Evolutionary conservation across 2,329 filamentous ascomycete genomes (phyloP), one percentile per base, ranked within the genome.

Genomic region (Emmonsiellopsis sp.): DNA sequence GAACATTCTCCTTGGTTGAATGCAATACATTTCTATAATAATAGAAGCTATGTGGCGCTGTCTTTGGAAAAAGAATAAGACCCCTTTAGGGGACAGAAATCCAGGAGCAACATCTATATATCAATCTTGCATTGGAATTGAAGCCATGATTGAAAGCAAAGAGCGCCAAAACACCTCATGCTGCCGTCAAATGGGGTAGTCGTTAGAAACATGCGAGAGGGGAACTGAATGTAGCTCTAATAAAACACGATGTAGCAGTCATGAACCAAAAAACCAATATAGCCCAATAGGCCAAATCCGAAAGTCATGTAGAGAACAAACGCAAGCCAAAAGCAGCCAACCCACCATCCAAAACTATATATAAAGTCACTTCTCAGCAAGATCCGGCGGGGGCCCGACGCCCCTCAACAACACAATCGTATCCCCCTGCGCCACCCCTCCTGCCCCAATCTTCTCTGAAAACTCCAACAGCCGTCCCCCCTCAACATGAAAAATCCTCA

Each of bases 401-500:
- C 93, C 93, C 57, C 93, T 78, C 51, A 98, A 64, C 62, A 98
- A 67, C 27, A 97, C 90, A 58, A 98, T 82, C 9, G 90, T 96
- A 66, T 98, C 92, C 1, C 93, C 93, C 60, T 81, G 91, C 58
- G 82, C 81, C 55, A 94, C 75, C 32, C 63, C 66, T 11, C 77
- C 78, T 51, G 11, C 32, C 4, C 89, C 90, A 53, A 95, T 76
- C 74, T 92, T 91, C 70, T 96, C 91, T 27, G 80, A 83, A 63
- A 94, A 98, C 56, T 93, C 91, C 58, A 98, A 70, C 57, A 98
- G 69, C 54, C 89, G 76, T 0, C 93, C 93, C 0, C 86, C 88
- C 66, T 98, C 91, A 0, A 98, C 88, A 67, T 97, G 91, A 64
- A 95, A 98, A 0, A 98, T 83, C 7, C 93, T 75, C 59, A 98